Evolutionary conservation across 495 filamentous ascomycete genomes (phyloP).

Genomic region (Talaromyces stipitatus): DNA sequence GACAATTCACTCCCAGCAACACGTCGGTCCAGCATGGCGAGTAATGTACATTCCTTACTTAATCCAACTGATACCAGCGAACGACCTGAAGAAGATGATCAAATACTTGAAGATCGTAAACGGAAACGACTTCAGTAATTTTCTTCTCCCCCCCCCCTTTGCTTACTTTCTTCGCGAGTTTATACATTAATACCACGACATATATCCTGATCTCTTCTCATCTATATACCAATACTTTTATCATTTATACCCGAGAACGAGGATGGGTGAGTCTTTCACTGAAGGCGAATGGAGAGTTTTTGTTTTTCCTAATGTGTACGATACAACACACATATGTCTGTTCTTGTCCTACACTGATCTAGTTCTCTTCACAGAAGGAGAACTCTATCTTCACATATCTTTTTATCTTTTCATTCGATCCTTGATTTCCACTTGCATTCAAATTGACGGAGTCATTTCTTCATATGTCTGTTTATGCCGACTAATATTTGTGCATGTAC

Average conservation of each 20-base stretch:
- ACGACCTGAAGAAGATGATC: conserved; percentile 60
- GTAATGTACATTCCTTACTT: conserved; percentile 67
- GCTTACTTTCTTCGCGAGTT: conserved; percentile 7
- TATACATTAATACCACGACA: conserved; percentile 11
- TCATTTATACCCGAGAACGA: neutral
- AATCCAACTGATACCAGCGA: conserved; percentile 81
- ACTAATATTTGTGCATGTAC: neutral
- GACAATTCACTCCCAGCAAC: conserved; percentile 54
- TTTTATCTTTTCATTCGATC: neutral
- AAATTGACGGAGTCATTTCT: neutral
- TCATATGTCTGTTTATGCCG: neutral
- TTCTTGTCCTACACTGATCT: no score
- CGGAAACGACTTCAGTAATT: conserved; percentile 62
- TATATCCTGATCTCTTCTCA: neutral
- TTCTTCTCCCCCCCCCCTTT: conserved; percentile 12
- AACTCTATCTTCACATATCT: neutral
- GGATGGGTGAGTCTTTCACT: neutral
- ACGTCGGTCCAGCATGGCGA: conserved; percentile 65
- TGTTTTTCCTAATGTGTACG: neutral
- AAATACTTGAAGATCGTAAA: conserved; percentile 61
- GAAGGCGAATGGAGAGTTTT: neutral
- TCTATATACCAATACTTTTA: neutral
- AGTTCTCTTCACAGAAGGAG: no score
- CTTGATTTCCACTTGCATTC: no score
- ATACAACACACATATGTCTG: neutral